Conservation (phyloP, 2,329 filamentous ascomycete genomes). For the Exophiala xenobiotica region DNA sequence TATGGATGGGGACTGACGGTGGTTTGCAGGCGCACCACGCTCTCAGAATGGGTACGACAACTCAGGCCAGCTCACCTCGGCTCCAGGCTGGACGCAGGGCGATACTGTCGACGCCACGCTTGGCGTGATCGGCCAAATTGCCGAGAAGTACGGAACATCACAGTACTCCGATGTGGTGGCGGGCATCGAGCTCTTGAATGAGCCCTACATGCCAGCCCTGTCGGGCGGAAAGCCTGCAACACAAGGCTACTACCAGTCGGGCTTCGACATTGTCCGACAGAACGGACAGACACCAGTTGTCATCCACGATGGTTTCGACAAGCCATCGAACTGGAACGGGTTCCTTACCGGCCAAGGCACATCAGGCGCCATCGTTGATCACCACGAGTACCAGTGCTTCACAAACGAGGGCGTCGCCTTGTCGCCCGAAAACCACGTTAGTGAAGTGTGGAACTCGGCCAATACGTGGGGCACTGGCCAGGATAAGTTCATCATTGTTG, state of each 20-base stretch:
- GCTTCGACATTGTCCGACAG: slow-evolving; percentile 20
- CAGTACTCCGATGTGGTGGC: slow-evolving; percentile 59
- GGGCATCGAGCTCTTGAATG: slow-evolving; percentile 48
- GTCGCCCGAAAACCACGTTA: slow-evolving; percentile 53
- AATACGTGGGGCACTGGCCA: slow-evolving; percentile 48
- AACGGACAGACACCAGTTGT: slow-evolving; percentile 42
- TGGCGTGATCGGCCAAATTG: slow-evolving; percentile 57
- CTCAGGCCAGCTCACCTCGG: slow-evolving; percentile 49
- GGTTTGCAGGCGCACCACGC: slow-evolving; percentile 48
- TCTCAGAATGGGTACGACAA: slow-evolving; percentile 70
- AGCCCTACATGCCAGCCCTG: slow-evolving; percentile 36
- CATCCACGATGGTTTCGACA: slow-evolving; percentile 50
- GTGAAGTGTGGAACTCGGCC: slow-evolving; percentile 56
- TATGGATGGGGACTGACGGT: slow-evolving; percentile 1
- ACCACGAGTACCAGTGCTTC: slow-evolving; percentile 70
- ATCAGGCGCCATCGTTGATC: slow-evolving; percentile 60
- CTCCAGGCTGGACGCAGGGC: slow-evolving; percentile 38
- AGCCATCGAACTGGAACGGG: slow-evolving; percentile 59
- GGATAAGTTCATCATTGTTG: slow-evolving; percentile 67
- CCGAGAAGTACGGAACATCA: slow-evolving; percentile 55
- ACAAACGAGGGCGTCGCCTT: slow-evolving; percentile 51
- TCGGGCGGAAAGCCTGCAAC: slow-evolving; percentile 44
- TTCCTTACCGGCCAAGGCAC: slow-evolving; percentile 52
- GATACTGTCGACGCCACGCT: slow-evolving; percentile 44
- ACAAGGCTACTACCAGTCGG: slow-evolving; percentile 52